Evolutionary conservation across 345 rosid species (phyloP).

Genomic region (Arabidopsis arenosa): DNA sequence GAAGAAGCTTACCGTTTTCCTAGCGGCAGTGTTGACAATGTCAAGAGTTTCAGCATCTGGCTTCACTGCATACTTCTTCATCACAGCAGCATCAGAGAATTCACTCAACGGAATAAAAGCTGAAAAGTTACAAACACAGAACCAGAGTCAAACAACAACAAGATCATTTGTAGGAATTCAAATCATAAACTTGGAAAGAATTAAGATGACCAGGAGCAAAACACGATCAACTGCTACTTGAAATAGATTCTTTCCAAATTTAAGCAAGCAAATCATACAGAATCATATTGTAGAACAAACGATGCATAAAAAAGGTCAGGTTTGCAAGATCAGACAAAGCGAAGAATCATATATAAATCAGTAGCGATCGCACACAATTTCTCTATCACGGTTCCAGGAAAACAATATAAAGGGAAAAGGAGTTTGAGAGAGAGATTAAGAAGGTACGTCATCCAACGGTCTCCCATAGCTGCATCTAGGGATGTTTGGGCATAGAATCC

Average conservation of each 20-base stretch:
- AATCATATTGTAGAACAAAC: not conserved
- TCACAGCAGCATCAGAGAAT: constrained; percentile 56
- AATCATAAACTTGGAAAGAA: not conserved
- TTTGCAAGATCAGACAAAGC: not conserved
- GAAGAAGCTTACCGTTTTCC: constrained; percentile 51
- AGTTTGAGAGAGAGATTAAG: not conserved
- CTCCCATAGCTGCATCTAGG: constrained; percentile 85
- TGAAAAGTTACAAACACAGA: constrained; percentile 41
- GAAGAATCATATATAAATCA: not conserved
- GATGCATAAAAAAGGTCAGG: constrained; percentile 19
- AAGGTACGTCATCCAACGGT: constrained; percentile 79
- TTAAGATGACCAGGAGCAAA: not conserved
- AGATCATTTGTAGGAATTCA: not conserved
- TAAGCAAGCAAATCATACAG: not conserved
- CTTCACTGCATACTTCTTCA: constrained; percentile 81
- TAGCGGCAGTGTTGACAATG: constrained; percentile 60
- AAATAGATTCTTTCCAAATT: not conserved
- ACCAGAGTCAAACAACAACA: constrained; percentile 12
- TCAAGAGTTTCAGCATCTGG: constrained; percentile 79
- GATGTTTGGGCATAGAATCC: no score
- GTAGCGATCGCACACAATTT: not conserved
- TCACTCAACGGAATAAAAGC: constrained; percentile 76
- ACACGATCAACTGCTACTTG: not conserved
- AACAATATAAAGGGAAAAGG: not conserved
- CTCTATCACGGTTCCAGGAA: not conserved